Percentiles rank a stretch among this genome's conserved stretches.
Evolutionary conservation across 2,329 filamentous ascomycete genomes (phyloP).

Genomic region (Aureobasidium mangrovei): DNA sequence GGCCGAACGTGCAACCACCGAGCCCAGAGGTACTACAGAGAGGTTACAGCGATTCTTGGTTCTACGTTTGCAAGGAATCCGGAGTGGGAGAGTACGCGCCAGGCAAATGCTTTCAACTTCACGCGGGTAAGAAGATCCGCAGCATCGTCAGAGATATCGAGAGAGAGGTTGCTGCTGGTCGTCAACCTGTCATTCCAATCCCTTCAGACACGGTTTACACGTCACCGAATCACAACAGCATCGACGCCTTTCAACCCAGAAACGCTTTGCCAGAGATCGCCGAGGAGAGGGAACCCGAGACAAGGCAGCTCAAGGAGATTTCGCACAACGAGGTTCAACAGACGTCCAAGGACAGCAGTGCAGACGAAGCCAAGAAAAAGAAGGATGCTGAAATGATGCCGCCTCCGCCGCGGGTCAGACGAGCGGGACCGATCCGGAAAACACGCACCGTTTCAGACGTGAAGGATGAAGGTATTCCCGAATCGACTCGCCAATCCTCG

Average conservation of each 20-base stretch:
- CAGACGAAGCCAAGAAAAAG: conserved; percentile 17
- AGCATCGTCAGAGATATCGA: conserved; percentile 43
- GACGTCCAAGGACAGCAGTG: not conserved
- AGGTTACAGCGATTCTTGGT: conserved; percentile 45
- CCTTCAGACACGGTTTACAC: conserved; percentile 40
- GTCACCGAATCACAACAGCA: conserved; percentile 33
- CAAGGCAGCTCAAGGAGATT: conserved; percentile 35
- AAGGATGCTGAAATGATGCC: conserved; percentile 28
- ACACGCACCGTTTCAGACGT: conserved; percentile 1
- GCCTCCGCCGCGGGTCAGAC: conserved; percentile 19
- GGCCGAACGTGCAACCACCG: conserved; percentile 37
- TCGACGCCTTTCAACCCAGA: conserved; percentile 28
- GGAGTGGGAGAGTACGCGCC: conserved; percentile 41
- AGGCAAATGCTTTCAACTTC: conserved; percentile 38
- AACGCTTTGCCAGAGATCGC: conserved; percentile 31
- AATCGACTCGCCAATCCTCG: conserved; percentile 3
- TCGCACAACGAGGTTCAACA: conserved; percentile 34
- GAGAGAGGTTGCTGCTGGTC: conserved; percentile 39
- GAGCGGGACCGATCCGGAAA: conserved; percentile 10
- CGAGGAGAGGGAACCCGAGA: conserved; percentile 34
- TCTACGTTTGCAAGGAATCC: conserved; percentile 40
- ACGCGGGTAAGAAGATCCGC: conserved; percentile 39
- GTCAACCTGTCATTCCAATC: conserved; percentile 42
- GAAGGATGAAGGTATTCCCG: not conserved
- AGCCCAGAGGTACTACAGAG: conserved; percentile 35